Evolutionary conservation across 352 stramenopile genomes (phyloP), one percentile per base, ranked within the genome.

Genomic region (Globisporangium camurandrum): DNA sequence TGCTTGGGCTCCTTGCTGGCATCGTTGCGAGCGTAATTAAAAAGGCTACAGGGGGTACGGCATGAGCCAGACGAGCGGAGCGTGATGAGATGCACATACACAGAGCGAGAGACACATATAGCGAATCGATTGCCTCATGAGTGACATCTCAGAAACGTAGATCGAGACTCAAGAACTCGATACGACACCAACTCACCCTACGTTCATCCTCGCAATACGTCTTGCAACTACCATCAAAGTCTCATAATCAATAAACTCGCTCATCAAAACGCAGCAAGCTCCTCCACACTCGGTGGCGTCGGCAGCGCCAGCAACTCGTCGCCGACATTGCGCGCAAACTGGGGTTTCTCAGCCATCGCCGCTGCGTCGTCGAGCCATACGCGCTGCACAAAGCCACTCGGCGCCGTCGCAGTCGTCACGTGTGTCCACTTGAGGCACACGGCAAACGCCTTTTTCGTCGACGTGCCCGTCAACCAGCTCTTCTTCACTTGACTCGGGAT

Each of bases 61-160:
- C 58, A 71, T 72, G 47, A 75, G 93, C 57, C 93, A 93, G 49
- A 83, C 95, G 63, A 88, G 78, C 49, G 84, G 86, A 19, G n/a
- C n/a, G n/a, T n/a, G n/a, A n/a, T n/a, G n/a, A n/a, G n/a, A n/a
- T n/a, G n/a, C n/a, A n/a, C n/a, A n/a, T n/a, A n/a, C n/a, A n/a
- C n/a, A n/a, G n/a, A n/a, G n/a, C n/a, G n/a, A n/a, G n/a, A n/a
- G n/a, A n/a, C n/a, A n/a, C n/a, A n/a, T n/a, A n/a, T n/a, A n/a
- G n/a, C n/a, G n/a, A n/a, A n/a, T n/a, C n/a, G n/a, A n/a, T n/a
- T n/a, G n/a, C n/a, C n/a, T n/a, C n/a, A n/a, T n/a, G n/a, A n/a
- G n/a, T n/a, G n/a, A n/a, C n/a, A n/a, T n/a, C n/a, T n/a, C n/a
- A n/a, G n/a, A n/a, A n/a, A n/a, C n/a, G n/a, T n/a, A n/a, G n/a